Percentiles rank a stretch among this genome's conserved stretches.
These are phyloP conservation scores for Panus rudis DNA, from an alignment of 768 basidiomycete genomes.

Conservation along the genomic window DNA sequence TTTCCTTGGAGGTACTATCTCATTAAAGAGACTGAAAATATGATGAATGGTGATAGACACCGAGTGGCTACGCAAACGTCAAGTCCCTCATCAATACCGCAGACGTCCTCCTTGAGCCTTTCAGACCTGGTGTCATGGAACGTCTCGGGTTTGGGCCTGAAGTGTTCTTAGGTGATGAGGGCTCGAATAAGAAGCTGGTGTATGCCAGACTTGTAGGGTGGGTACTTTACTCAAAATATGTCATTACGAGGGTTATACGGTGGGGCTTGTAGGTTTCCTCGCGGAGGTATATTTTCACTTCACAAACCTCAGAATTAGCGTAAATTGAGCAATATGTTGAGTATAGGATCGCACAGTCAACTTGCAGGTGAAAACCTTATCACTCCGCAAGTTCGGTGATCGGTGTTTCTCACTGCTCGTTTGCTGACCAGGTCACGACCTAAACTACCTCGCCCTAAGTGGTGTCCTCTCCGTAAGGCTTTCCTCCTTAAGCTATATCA, in stretches of 20 bases:
- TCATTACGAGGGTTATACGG: background rate
- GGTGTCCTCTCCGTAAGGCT: conserved; percentile 59
- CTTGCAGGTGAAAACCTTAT: conserved; percentile 57
- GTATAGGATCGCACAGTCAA: conserved; percentile 55
- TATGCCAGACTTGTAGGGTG: conserved; percentile 76
- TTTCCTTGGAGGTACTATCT: background rate
- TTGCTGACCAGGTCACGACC: conserved; percentile 57
- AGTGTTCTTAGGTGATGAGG: conserved; percentile 53
- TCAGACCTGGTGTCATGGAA: conserved; percentile 79
- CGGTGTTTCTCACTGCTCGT: background rate
- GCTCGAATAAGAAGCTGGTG: conserved; percentile 56
- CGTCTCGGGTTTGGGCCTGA: conserved; percentile 70
- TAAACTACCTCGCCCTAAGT: conserved; percentile 78
- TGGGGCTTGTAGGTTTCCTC: conserved; percentile 43
- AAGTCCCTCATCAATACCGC: conserved; percentile 54
- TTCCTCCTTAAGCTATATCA: background rate
- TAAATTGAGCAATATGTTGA: background rate
- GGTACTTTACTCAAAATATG: conserved; percentile 23
- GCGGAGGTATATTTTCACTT: conserved; percentile 42
- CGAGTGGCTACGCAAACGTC: conserved; percentile 47
- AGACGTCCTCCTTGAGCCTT: conserved; percentile 82
- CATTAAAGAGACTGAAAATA: background rate
- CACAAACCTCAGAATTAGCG: no score
- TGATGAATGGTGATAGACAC: conserved; percentile 15
- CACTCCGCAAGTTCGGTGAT: background rate